Conservation (phyloP, 352 stramenopile genomes). For the Phytophthora agathidicida region DNA sequence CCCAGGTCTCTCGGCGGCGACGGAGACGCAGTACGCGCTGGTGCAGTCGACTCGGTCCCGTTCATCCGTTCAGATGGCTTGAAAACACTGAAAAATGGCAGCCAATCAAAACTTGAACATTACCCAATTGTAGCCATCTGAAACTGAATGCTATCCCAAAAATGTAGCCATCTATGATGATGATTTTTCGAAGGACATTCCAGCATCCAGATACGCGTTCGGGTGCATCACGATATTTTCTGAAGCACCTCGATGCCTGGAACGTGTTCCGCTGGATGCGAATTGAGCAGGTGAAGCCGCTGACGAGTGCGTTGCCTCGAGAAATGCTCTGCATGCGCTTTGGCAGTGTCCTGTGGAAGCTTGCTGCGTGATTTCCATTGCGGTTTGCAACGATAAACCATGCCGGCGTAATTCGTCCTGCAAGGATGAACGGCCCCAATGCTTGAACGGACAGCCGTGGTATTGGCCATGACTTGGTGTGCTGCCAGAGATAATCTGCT, state of each 20-base stretch:
- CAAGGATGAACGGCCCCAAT: conserved; percentile 64
- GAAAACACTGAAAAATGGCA: conserved; percentile 16
- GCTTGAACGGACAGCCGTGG: conserved; percentile 83
- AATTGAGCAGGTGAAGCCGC: conserved; percentile 20
- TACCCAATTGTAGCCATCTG: conserved; percentile 23
- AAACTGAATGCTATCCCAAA: too few relatives aligned
- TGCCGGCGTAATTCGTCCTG: conserved; percentile 46
- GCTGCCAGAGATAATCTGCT: conserved; percentile 54
- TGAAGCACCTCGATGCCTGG: conserved; percentile 2
- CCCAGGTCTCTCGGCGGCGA: conserved; percentile 29
- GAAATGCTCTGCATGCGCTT: conserved; percentile 54
- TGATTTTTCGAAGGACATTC: too few relatives aligned
- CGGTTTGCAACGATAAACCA: conserved; percentile 18
- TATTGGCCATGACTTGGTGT: conserved; percentile 69
- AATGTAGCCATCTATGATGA: too few relatives aligned
- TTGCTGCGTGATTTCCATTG: conserved; percentile 39
- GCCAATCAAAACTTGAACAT: conserved; percentile 19
- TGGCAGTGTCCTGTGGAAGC: conserved; percentile 42
- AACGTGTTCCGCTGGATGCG: background rate
- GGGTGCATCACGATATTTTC: conserved; percentile 49
- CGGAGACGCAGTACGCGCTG: conserved; percentile 1
- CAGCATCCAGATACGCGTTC: conserved; percentile 61
- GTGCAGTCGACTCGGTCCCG: conserved; percentile 4
- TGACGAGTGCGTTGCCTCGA: conserved; percentile 45
- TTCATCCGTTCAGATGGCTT: conserved; percentile 8